Evolutionary conservation across 371 early-diverging fungal genomes (phyloP).

Genomic region (Mucor lusitanicus): DNA sequence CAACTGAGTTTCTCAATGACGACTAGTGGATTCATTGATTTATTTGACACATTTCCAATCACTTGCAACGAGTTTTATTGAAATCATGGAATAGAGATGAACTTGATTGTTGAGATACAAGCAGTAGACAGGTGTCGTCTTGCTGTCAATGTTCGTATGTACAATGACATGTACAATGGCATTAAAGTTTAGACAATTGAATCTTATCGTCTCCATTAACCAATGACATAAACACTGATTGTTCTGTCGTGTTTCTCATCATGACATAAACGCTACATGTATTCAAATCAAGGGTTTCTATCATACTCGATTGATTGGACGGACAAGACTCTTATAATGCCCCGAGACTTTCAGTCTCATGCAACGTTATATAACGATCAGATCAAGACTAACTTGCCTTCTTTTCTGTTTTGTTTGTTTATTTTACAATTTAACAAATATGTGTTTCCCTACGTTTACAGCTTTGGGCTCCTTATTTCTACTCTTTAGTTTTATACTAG

Average conservation of each 20-base stretch:
- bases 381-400: not conserved
- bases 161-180: not conserved
- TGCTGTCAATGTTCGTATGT: not conserved
- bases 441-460: slow-evolving; percentile 2
- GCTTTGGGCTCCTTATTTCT: slow-evolving; percentile 1
- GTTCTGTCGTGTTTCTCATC: not conserved
- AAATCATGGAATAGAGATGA: not conserved
- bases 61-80: not conserved
- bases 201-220: not conserved
- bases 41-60: not conserved
- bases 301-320: not conserved
- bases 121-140: too few species aligned
- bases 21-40: not conserved
- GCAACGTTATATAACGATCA: not conserved
- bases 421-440: not conserved
- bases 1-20: not conserved
- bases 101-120: not conserved
- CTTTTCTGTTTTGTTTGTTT: not conserved
- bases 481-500: not conserved
- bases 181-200: not conserved
- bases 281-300: not conserved
- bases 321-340: not conserved
- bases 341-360: slow-evolving; percentile 4
- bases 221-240: not conserved
- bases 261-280: slow-evolving; percentile 1